Percentiles rank a stretch among this genome's conserved stretches.
phyloP scores from a whole-genome alignment of 805 yeast genomes.

The Pichia cephalocereana region DNA sequence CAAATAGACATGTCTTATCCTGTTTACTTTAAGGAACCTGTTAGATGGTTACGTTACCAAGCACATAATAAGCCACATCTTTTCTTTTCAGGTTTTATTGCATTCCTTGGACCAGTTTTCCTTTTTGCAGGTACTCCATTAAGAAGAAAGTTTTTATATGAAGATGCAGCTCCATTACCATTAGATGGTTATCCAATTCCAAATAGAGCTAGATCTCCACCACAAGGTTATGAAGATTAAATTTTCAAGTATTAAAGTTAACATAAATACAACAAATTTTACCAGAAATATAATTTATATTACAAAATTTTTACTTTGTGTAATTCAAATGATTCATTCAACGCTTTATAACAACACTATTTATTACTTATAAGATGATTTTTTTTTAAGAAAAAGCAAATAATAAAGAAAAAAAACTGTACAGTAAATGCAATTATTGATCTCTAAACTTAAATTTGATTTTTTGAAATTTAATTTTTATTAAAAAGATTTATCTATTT shows the following conservation, averaged over 20 bases:
- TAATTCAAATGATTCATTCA: neutral
- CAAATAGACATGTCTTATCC: slow-evolving; percentile 31
- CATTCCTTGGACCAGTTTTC: slow-evolving; percentile 58
- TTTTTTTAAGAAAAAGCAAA: neutral
- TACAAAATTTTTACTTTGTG: neutral
- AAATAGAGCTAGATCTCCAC: slow-evolving; percentile 37
- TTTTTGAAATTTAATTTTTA: no score
- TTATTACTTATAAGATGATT: neutral
- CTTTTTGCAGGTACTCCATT: slow-evolving; percentile 52
- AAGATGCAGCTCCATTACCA: slow-evolving; percentile 61
- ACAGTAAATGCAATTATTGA: neutral
- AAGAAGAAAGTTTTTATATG: slow-evolving; percentile 59
- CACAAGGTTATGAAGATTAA: slow-evolving; percentile 51
- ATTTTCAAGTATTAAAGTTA: neutral
- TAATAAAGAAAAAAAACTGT: neutral
- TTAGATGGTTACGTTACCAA: slow-evolving; percentile 64
- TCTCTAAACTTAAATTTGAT: no score
- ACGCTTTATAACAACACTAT: neutral
- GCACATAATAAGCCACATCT: slow-evolving; percentile 72
- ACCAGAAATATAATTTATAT: no score
- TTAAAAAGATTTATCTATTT: neutral
- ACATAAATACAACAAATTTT: no score
- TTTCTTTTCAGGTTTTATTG: slow-evolving; percentile 55
- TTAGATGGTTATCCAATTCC: slow-evolving; percentile 47
- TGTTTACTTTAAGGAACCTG: slow-evolving; percentile 50